Conservation (phyloP, 2,329 filamentous ascomycete genomes). For the Teratosphaeria gauchensis region DNA sequence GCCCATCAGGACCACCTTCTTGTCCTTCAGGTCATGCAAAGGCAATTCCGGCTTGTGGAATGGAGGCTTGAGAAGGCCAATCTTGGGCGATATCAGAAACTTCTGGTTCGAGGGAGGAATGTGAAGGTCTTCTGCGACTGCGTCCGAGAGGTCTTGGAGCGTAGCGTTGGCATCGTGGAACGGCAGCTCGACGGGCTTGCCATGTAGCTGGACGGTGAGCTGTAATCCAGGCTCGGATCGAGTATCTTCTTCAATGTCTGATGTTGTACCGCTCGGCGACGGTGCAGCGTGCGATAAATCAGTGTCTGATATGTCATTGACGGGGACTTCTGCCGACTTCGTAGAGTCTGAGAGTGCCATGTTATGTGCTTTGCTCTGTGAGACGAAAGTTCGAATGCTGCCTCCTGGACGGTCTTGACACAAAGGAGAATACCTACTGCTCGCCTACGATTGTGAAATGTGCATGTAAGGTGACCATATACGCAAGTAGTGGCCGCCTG, state of each 20-base stretch:
- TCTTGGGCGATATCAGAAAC: constrained; percentile 54
- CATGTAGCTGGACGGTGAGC: constrained; percentile 47
- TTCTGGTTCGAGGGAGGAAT: constrained; percentile 59
- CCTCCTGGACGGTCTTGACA: neutral
- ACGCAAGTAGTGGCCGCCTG: neutral
- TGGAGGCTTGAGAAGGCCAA: constrained; percentile 54
- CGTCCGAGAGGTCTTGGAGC: constrained; percentile 48
- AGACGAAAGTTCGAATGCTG: neutral
- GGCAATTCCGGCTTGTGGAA: constrained; percentile 49
- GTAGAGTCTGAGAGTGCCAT: neutral
- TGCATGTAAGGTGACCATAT: neutral
- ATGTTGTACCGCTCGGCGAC: constrained; percentile 3
- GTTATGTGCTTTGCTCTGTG: neutral
- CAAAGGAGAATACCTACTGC: neutral
- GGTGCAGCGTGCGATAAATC: neutral
- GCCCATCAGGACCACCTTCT: constrained; percentile 58
- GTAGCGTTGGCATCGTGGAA: constrained; percentile 41
- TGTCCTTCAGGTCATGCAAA: constrained; percentile 41
- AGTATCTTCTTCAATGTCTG: constrained; percentile 5
- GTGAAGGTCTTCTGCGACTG: constrained; percentile 46
- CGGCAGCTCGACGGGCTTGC: constrained; percentile 39
- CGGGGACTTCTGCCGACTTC: neutral
- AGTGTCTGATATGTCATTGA: neutral
- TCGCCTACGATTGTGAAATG: neutral
- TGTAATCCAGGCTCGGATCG: constrained; percentile 21